Base-by-base conservation (phyloP, 768 basidiomycete species). In the Gloeopeniophorella convolvens region DNA sequence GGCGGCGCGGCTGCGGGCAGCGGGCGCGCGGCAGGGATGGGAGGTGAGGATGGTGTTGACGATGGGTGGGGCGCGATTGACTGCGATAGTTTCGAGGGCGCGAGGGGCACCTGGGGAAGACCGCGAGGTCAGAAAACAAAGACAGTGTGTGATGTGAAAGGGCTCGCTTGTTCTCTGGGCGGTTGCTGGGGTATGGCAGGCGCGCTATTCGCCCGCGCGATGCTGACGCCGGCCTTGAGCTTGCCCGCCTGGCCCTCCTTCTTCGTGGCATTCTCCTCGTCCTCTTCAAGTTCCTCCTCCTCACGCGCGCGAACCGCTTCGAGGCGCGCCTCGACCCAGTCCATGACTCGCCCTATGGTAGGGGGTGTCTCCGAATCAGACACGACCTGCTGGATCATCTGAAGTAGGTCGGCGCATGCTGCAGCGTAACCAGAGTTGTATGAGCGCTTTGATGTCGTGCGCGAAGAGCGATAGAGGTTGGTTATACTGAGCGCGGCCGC, bases 401-500 rank as follows among this genome's bases (percentile, higher is more conserved):
- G 75, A 61, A 90, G 73, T 31, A 90, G 69, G 68, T 91, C 88
- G 61, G 83, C 79, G 59, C 88, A 89, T 12, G 88, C 88, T 3
- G 84, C 68, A 0, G 81, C 81, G 59, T 91, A 91, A 4, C 88
- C 89, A 7, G 83, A 76, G 60, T 85, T 86, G 68, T 89, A 89
- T 0, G 87, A 83, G 23, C 81, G 75, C 65, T 89, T 89, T 5
- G 87, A 84, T 11, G 82, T 80, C 62, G 81, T 76, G 42, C 83
- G 68, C 1, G 88, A 88, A 3, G 87, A 86, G 57, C 85, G 80
- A 65, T 89, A 91, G 30, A 91, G 76, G 0, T 86, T 89, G 21
- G 88, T 89, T 56, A 91, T 84, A 66, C 85, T 87, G 43, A 89
- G 70, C 1, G 88, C 89, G 55, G 88, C 88, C 51, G 85, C 88